Evolutionary conservation across 2,329 filamentous ascomycete species (phyloP).

Genomic region (Aspergillus alliaceus): DNA sequence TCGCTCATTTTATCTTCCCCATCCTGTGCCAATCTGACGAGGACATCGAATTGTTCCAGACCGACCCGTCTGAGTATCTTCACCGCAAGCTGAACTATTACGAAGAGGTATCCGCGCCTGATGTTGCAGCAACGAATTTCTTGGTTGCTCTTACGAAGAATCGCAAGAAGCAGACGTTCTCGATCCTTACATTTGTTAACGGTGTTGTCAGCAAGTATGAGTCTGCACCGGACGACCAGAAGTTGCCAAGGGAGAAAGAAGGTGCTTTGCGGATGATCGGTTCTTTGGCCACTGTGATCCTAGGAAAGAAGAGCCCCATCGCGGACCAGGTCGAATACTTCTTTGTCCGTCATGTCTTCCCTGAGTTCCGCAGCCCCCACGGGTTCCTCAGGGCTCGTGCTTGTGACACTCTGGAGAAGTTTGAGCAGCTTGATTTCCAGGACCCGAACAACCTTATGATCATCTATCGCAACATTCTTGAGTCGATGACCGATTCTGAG

Average conservation of each 20-base stretch:
- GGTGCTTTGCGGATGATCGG: constrained; percentile 96
- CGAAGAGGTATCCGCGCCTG: constrained; percentile 92
- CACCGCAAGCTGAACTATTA: constrained; percentile 98
- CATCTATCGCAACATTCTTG: constrained; percentile 94
- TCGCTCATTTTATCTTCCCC: constrained; percentile 93
- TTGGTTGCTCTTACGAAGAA: constrained; percentile 91
- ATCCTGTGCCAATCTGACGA: constrained; percentile 90
- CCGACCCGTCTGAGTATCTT: constrained; percentile 93
- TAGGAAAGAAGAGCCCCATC: constrained; percentile 97
- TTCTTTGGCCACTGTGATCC: constrained; percentile 86
- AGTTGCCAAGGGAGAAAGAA: constrained; percentile 94
- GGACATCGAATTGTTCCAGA: constrained; percentile 89
- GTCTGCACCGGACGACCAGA: constrained; percentile 76
- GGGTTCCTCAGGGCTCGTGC: constrained; percentile 92
- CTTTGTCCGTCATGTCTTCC: constrained; percentile 96
- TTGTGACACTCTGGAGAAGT: constrained; percentile 97
- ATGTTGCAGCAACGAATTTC: constrained; percentile 96
- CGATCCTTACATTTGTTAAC: constrained; percentile 93
- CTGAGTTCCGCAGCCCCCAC: constrained; percentile 89
- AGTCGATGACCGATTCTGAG: constrained; percentile 93
- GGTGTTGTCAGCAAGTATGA: constrained; percentile 93
- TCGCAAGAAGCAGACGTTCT: constrained; percentile 92
- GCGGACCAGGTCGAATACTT: constrained; percentile 98
- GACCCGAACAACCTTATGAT: constrained; percentile 92
- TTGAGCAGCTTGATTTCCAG: constrained; percentile 95